Conservation (phyloP, 768 basidiomycete species). For the Tricholoma bakamatsutake region DNA sequence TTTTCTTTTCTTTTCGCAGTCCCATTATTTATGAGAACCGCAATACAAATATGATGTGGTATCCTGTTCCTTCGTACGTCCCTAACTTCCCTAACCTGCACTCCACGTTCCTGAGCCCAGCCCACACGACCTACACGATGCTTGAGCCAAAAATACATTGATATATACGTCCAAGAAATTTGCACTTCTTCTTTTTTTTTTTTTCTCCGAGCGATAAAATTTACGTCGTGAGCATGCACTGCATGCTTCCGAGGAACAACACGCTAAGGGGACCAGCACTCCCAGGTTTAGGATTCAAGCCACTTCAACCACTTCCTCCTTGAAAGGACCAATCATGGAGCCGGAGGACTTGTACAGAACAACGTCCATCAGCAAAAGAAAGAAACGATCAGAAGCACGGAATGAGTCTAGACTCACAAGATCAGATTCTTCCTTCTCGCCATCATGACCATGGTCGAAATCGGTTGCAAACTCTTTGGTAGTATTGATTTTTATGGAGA, state of each 20-base stretch:
- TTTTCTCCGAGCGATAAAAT: background rate
- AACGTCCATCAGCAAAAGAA: background rate
- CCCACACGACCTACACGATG: background rate
- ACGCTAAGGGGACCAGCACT: background rate
- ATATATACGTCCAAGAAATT: background rate
- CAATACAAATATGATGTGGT: background rate
- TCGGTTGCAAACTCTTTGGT: slow-evolving; percentile 44
- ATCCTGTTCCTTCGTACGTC: background rate
- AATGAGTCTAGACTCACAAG: slow-evolving; percentile 7
- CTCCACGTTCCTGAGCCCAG: too few species aligned
- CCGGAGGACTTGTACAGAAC: background rate
- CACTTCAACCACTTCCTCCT: background rate
- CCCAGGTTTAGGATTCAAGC: background rate
- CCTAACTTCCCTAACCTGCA: background rate
- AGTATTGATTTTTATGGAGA: slow-evolving; percentile 52
- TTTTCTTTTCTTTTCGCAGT: too few species aligned
- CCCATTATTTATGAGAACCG: too few species aligned
- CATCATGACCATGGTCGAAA: slow-evolving; percentile 27
- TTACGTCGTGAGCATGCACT: background rate
- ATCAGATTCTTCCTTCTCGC: slow-evolving; percentile 16
- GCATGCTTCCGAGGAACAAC: background rate
- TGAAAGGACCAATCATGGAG: background rate
- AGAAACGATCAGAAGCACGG: background rate
- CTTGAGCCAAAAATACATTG: background rate
- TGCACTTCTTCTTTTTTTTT: too few species aligned